A percentile compares a stretch with the other conserved stretches of the same genome.
phyloP scores from a whole-genome alignment of 768 basidiomycete species.

The Psilocybe cyanescens region DNA sequence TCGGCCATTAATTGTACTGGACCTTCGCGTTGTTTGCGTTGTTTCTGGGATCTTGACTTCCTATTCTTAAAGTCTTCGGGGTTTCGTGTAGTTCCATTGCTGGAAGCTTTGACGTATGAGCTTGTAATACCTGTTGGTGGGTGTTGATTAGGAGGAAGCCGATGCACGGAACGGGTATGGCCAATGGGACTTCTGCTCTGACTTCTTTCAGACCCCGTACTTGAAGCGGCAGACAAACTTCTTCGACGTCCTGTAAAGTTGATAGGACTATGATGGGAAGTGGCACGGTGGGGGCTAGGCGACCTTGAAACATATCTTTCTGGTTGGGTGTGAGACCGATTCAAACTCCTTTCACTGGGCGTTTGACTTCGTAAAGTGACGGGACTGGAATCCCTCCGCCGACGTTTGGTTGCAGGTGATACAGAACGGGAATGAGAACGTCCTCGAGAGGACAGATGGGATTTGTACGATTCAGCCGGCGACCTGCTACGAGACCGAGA shows the following conservation, averaged over 20 bases:
- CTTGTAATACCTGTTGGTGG: slow-evolving; percentile 40
- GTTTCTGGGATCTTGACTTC: slow-evolving; percentile 38
- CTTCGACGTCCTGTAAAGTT: slow-evolving; percentile 41
- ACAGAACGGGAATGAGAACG: slow-evolving; percentile 65
- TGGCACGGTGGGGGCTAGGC: slow-evolving; percentile 44
- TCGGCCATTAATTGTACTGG: slow-evolving; percentile 1
- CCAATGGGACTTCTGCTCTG: slow-evolving; percentile 57
- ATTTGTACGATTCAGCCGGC: slow-evolving; percentile 67
- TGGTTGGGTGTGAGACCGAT: slow-evolving; percentile 27
- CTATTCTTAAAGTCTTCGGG: slow-evolving; percentile 23
- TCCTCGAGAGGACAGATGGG: slow-evolving; percentile 64
- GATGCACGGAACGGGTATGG: slow-evolving; percentile 60
- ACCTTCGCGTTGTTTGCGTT: slow-evolving; percentile 19
- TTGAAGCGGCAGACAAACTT: slow-evolving; percentile 59
- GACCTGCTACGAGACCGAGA: slow-evolving; percentile 70
- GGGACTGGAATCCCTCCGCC: slow-evolving; percentile 56
- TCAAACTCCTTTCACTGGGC: slow-evolving; percentile 49
- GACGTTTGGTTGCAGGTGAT: slow-evolving; percentile 62
- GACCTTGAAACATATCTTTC: slow-evolving; percentile 38
- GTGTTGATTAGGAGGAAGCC: slow-evolving; percentile 49
- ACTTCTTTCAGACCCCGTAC: slow-evolving; percentile 60
- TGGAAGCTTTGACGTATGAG: slow-evolving; percentile 31
- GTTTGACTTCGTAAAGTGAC: slow-evolving; percentile 48
- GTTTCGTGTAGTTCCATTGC: slow-evolving; percentile 29
- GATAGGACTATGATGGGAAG: slow-evolving; percentile 42